phyloP scores from a whole-genome alignment of 2,329 filamentous ascomycete genomes.

The Claviceps humidiphila region DNA sequence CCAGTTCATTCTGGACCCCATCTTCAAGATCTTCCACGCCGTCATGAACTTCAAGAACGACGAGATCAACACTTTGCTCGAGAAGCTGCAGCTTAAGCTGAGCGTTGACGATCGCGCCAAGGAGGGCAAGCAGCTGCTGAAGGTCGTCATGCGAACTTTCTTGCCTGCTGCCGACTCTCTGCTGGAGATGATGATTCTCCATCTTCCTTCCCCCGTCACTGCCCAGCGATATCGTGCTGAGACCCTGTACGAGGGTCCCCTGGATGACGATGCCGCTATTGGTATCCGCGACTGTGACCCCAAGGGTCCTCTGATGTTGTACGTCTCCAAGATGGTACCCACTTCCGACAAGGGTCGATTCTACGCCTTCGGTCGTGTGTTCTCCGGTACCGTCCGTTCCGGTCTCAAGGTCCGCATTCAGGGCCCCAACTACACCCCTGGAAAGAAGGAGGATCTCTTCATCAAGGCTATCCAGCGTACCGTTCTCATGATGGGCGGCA shows the following conservation, averaged over 20 bases:
- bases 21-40: slow-evolving; percentile 95
- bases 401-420: slow-evolving; percentile 99
- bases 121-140: slow-evolving; percentile 95
- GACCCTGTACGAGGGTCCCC: slow-evolving; percentile 96
- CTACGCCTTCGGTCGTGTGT: slow-evolving; percentile 99
- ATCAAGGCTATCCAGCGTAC: slow-evolving; percentile 99
- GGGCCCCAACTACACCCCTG: slow-evolving; percentile 95
- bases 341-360: slow-evolving; percentile 99
- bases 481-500: slow-evolving; percentile 99
- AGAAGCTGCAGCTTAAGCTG: slow-evolving; percentile 95
- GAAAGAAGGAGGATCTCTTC: slow-evolving; percentile 98
- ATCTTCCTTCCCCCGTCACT: slow-evolving; percentile 89
- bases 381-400: slow-evolving; percentile 93
- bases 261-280: slow-evolving; percentile 83
- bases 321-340: slow-evolving; percentile 99
- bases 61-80: slow-evolving; percentile 66
- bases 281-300: slow-evolving; percentile 97
- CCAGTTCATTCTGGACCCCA: slow-evolving; percentile 98
- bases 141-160: slow-evolving; percentile 98
- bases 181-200: slow-evolving; percentile 99
- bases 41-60: slow-evolving; percentile 99
- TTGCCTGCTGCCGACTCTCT: slow-evolving; percentile 95
- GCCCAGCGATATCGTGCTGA: slow-evolving; percentile 97
- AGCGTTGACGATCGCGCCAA: slow-evolving; percentile 73
- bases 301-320: slow-evolving; percentile 97